phyloP scores from a whole-genome alignment of 2,329 filamentous ascomycete species.

The Sporothrix pallida region DNA sequence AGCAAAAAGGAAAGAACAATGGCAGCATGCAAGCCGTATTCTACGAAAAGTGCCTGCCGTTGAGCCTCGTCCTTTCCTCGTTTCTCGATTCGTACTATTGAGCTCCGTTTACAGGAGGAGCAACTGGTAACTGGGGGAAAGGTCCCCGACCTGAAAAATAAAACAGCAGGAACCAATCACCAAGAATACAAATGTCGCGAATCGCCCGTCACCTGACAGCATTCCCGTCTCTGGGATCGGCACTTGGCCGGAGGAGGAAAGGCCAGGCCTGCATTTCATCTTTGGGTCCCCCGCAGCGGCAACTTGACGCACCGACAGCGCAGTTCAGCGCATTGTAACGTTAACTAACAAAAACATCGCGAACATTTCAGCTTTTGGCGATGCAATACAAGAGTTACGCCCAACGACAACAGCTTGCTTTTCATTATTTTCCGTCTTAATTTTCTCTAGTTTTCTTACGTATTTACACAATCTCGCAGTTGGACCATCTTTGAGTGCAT shows the following conservation, averaged over 20 bases:
- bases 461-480: neutral
- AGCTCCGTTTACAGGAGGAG: conserved; percentile 19
- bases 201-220: conserved; percentile 28
- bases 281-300: conserved; percentile 12
- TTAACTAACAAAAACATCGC: neutral
- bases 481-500: conserved; percentile 21
- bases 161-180: conserved; percentile 28
- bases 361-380: too few species aligned
- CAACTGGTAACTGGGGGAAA: too few species aligned
- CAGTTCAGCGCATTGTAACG: conserved; percentile 3
- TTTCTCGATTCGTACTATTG: neutral
- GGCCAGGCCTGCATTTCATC: neutral
- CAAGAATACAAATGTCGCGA: conserved; percentile 23
- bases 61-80: neutral
- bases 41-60: too few species aligned
- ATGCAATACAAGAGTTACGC: too few species aligned
- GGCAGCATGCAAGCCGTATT: neutral
- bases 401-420: too few species aligned
- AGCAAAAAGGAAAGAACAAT: neutral
- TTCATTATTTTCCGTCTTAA: neutral
- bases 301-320: neutral
- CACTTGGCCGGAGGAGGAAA: conserved; percentile 30
- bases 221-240: conserved; percentile 24
- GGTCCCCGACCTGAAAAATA: neutral
- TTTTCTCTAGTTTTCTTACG: too few species aligned